Evolutionary conservation across 1,284 basidiomycete genomes (phyloP), one percentile per base, ranked within the genome.

Genomic region (Puccinia novopanici): DNA sequence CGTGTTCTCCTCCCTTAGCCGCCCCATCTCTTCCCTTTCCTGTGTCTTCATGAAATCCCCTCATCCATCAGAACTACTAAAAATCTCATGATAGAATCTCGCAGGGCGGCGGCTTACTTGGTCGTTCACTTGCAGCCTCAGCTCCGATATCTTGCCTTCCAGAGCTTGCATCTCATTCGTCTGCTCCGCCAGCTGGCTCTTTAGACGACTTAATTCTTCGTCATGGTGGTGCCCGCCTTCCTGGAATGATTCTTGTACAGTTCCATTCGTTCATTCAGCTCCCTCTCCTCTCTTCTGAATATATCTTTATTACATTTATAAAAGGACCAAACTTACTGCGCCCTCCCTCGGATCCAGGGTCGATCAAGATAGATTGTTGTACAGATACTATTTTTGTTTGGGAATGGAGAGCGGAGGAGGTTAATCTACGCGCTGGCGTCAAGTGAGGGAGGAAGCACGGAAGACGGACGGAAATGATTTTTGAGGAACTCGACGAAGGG

Each of bases 401-500:
- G 45, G 8, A 63, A 63, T 40, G 61, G 17, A 42, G 0, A 68
- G 24, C 45, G 59, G 9, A 34, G 24, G 22, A 70, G 68, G 48
- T 50, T 10, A 79, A 70, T 24, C 67, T 80, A 75, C 78, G 63
- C n/a, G n/a, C n/a, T n/a, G 13, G 57, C 24, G 24, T 22, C 61
- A 30, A 19, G 34, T n/a, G 52, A 45, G 45, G 42, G 71, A 37
- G 37, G 40, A 37, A 37, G 8, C 17, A 37, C 48, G 76, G 27
- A 80, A 54, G 42, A 88, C 93, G 85, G 83, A 95, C 95, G 93
- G 84, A 94, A 96, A 85, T 96, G 95, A 75, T 93, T 94, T 87
- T 98, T 98, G 92, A 94, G 95, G 85, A 98, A 99, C 86, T 99
- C 96, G n/a, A 98, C 91, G 87, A 98, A 99, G 1, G 91, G 90